Percentiles rank a stretch among this genome's conserved stretches.
Evolutionary conservation across 148 eudicot genomes (phyloP).

Genomic region (Chenopodium formosanum): DNA sequence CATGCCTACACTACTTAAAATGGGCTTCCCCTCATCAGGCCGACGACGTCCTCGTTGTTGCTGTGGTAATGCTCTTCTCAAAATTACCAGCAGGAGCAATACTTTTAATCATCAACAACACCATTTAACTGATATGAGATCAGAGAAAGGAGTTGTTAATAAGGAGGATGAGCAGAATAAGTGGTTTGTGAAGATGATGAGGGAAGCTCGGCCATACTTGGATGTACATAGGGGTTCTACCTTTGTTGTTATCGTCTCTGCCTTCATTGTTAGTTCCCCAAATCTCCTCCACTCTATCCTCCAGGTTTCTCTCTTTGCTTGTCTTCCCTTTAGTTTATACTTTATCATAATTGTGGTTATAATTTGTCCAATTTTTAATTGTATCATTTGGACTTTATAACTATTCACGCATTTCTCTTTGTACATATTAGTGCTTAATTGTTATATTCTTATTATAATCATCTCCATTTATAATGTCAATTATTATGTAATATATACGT

Average conservation of each 20-base stretch:
- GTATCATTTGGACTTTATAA: no score
- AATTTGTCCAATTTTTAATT: no score
- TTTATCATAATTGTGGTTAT: no score
- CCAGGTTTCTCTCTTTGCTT: conserved; percentile 35
- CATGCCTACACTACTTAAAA: not conserved
- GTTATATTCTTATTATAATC: no score
- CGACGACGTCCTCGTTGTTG: not conserved
- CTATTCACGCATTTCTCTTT: no score
- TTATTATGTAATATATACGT: no score
- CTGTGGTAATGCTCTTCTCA: not conserved
- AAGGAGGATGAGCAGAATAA: not conserved
- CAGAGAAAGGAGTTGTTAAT: not conserved
- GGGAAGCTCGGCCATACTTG: conserved; percentile 68
- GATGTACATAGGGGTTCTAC: conserved; percentile 43
- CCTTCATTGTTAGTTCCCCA: conserved; percentile 38
- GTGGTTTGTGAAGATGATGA: conserved; percentile 56
- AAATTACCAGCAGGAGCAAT: not conserved
- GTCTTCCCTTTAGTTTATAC: not conserved
- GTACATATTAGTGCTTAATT: no score
- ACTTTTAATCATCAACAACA: not conserved
- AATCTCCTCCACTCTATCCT: conserved; percentile 38
- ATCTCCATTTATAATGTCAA: no score
- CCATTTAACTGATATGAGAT: not conserved
- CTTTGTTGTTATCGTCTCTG: conserved; percentile 54
- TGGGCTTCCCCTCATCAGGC: not conserved